phyloP scores from a whole-genome alignment of 208 protist species.

The Leishmania tarentolae region DNA sequence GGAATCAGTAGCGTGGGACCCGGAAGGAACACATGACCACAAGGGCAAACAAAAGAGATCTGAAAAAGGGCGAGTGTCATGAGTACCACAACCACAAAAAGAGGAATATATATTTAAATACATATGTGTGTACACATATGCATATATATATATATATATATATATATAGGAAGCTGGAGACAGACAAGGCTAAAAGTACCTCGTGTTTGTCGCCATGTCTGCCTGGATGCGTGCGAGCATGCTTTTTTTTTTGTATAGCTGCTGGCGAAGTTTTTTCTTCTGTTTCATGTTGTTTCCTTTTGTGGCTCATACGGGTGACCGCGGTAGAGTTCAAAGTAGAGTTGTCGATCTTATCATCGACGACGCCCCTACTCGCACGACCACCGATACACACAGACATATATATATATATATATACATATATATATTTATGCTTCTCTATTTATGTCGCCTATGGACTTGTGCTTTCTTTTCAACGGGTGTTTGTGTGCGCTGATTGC shows the following conservation, averaged over 20 bases:
- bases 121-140: not conserved
- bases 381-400: not conserved
- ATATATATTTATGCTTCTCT: not conserved
- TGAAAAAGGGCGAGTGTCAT: not conserved
- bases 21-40: too few relatives aligned
- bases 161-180: not conserved
- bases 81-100: not conserved
- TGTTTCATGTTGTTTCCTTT: not conserved
- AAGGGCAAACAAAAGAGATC: not conserved
- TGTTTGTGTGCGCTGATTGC: not conserved
- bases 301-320: not conserved
- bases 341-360: not conserved
- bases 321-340: not conserved
- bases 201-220: not conserved
- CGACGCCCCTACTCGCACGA: not conserved
- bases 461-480: not conserved
- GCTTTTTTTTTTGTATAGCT: not conserved
- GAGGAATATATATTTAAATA: not conserved
- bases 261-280: not conserved
- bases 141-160: not conserved
- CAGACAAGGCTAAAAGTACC: not conserved
- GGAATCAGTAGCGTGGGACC: too few relatives aligned
- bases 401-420: not conserved
- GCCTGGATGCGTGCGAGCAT: not conserved
- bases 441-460: not conserved